Evolutionary conservation across 257 asterid genomes (phyloP).

Genomic region (Vinca minor): DNA sequence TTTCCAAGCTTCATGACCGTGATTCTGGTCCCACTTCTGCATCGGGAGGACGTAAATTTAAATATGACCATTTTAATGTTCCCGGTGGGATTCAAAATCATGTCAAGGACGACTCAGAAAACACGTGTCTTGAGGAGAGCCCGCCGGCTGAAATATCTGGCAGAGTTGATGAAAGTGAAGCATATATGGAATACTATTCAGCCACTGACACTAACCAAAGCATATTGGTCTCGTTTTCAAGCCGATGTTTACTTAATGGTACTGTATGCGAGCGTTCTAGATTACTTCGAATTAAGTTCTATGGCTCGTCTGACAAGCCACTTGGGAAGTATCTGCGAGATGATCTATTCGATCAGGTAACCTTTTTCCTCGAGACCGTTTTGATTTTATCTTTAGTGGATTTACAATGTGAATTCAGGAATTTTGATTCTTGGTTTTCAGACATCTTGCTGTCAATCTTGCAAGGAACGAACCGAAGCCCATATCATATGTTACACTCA

Average conservation of each 20-base stretch:
- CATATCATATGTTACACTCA: constrained; percentile 83
- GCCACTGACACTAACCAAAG: constrained; percentile 54
- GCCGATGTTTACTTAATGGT: constrained; percentile 60
- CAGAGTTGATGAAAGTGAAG: constrained; percentile 31
- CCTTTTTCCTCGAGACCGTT: constrained; percentile 6
- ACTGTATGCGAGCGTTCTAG: constrained; percentile 77
- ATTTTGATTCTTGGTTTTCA: constrained; percentile 28
- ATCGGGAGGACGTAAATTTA: constrained; percentile 30
- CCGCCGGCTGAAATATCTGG: constrained; percentile 35
- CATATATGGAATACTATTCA: constrained; percentile 38
- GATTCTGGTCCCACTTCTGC: constrained; percentile 26
- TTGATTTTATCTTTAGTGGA: not conserved
- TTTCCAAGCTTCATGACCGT: constrained; percentile 32
- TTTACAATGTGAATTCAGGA: constrained; percentile 1
- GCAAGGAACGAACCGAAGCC: constrained; percentile 85
- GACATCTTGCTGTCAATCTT: constrained; percentile 61
- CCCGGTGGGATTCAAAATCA: constrained; percentile 7
- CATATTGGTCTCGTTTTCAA: constrained; percentile 82
- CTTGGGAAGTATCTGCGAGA: constrained; percentile 81
- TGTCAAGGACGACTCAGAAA: constrained; percentile 10
- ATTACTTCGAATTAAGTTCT: constrained; percentile 69
- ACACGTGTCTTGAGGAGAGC: constrained; percentile 27
- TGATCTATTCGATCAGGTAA: constrained; percentile 83
- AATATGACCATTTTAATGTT: constrained; percentile 34
- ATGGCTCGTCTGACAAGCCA: constrained; percentile 85